A percentile compares a stretch with the other conserved stretches of the same genome.
phyloP scores from a whole-genome alignment of 257 asterid genomes.

The Echium plantagineum region DNA sequence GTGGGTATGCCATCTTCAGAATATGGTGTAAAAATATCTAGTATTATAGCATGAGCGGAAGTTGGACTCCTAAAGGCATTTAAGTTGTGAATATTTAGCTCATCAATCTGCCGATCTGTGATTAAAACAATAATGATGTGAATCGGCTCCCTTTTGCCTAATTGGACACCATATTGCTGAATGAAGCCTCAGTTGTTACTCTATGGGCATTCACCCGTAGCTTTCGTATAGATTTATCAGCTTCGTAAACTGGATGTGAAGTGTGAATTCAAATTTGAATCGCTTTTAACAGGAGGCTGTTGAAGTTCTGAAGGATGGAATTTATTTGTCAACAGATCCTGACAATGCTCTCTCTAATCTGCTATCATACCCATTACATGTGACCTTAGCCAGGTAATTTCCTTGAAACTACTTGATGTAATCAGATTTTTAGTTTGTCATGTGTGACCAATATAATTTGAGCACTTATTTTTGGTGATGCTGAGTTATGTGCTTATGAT shows the following conservation, averaged over 20 bases:
- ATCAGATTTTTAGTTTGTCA: not conserved
- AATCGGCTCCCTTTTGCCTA: too few relatives aligned
- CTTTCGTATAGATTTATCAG: not conserved
- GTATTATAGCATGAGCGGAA: too few relatives aligned
- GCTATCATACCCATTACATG: constrained; percentile 64
- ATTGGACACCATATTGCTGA: too few relatives aligned
- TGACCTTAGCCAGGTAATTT: constrained; percentile 57
- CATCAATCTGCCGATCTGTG: too few relatives aligned
- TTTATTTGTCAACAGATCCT: constrained; percentile 76
- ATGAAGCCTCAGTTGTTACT: not conserved
- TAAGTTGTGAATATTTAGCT: too few relatives aligned
- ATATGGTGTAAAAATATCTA: too few relatives aligned
- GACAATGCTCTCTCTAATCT: constrained; percentile 53
- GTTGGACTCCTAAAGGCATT: too few relatives aligned
- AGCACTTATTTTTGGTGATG: not conserved
- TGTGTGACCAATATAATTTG: not conserved
- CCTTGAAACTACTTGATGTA: constrained; percentile 6
- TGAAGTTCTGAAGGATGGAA: constrained; percentile 74
- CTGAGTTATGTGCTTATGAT: too few relatives aligned
- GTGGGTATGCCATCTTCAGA: too few relatives aligned
- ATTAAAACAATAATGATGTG: too few relatives aligned
- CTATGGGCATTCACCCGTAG: not conserved
- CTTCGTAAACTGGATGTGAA: not conserved
- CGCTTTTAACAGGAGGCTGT: constrained; percentile 62
- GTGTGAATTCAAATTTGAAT: constrained; percentile 7